phyloP scores from a whole-genome alignment of 2,329 filamentous ascomycete genomes.

The Arthrobotrys sphaeroides region DNA sequence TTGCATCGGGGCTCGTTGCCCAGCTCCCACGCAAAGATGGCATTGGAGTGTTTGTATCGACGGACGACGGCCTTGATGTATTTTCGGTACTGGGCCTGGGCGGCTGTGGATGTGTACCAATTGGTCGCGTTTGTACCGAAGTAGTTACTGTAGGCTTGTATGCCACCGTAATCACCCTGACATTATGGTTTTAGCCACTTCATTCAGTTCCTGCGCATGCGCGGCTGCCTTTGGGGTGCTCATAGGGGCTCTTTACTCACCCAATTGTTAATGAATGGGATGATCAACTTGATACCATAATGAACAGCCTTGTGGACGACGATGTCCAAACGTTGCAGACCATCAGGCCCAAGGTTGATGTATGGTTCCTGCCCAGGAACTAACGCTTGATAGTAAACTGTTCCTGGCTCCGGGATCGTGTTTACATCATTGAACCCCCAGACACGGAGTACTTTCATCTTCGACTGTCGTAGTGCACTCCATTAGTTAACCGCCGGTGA shows the following conservation, averaged over 20 bases:
- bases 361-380: slow-evolving; percentile 47
- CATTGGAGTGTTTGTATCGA: slow-evolving; percentile 69
- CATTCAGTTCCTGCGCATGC: too few relatives aligned
- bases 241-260: slow-evolving; percentile 10
- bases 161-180: slow-evolving; percentile 51
- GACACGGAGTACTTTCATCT: slow-evolving; percentile 69
- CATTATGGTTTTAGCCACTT: not conserved
- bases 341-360: slow-evolving; percentile 55
- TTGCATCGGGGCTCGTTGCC: slow-evolving; percentile 73
- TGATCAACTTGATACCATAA: slow-evolving; percentile 71
- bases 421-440: slow-evolving; percentile 72
- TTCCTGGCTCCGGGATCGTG: slow-evolving; percentile 36
- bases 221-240: not conserved
- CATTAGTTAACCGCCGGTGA: too few relatives aligned
- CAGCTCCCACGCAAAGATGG: slow-evolving; percentile 75
- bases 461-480: too few relatives aligned
- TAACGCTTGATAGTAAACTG: slow-evolving; percentile 47
- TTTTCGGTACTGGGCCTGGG: slow-evolving; percentile 69
- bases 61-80: slow-evolving; percentile 71
- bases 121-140: slow-evolving; percentile 65
- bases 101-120: slow-evolving; percentile 69
- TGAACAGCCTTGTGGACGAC: slow-evolving; percentile 71
- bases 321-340: slow-evolving; percentile 72
- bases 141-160: slow-evolving; percentile 62
- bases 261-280: slow-evolving; percentile 76